Conservation (phyloP, 192 early-diverging fungal species). For the Coemansia sp. region DNA sequence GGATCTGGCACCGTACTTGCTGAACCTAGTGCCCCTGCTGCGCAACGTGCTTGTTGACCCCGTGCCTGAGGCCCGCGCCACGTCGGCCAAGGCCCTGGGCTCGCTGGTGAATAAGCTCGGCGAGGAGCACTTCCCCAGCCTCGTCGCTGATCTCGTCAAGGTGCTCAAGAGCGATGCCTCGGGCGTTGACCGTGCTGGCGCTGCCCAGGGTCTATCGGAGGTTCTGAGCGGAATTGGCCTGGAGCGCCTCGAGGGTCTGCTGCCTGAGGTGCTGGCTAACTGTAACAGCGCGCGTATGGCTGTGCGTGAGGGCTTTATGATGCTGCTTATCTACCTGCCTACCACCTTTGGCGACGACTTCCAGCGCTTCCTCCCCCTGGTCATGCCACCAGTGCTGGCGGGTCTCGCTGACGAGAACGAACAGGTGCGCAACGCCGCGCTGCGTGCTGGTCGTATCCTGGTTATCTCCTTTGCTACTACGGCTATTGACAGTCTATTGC, state of each 20-base stretch:
- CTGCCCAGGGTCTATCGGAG: slow-evolving; percentile 96
- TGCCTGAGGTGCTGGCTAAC: slow-evolving; percentile 89
- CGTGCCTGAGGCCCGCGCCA: slow-evolving; percentile 93
- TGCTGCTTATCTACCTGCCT: slow-evolving; percentile 92
- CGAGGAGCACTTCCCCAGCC: slow-evolving; percentile 88
- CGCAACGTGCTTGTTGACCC: slow-evolving; percentile 93
- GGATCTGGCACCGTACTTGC: slow-evolving; percentile 90
- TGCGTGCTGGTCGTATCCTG: slow-evolving; percentile 92
- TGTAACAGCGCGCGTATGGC: slow-evolving; percentile 64
- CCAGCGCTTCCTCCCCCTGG: slow-evolving; percentile 82
- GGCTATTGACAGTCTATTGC: slow-evolving; percentile 86
- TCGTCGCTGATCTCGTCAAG: slow-evolving; percentile 81
- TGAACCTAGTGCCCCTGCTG: slow-evolving; percentile 77
- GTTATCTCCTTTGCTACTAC: slow-evolving; percentile 86
- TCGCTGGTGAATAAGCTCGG: slow-evolving; percentile 89
- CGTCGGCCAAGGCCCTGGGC: slow-evolving; percentile 90
- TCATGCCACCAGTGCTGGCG: slow-evolving; percentile 84
- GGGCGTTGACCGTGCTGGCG: slow-evolving; percentile 92
- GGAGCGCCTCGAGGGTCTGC: slow-evolving; percentile 76
- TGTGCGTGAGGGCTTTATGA: slow-evolving; percentile 96
- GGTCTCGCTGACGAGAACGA: slow-evolving; percentile 97
- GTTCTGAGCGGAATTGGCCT: slow-evolving; percentile 88
- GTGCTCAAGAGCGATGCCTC: slow-evolving; percentile 89
- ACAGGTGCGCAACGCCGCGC: slow-evolving; percentile 85
- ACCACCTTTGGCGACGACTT: slow-evolving; percentile 92